Base-by-base conservation (phyloP, 495 filamentous ascomycete genomes). In the Penicillium cinerascens region DNA sequence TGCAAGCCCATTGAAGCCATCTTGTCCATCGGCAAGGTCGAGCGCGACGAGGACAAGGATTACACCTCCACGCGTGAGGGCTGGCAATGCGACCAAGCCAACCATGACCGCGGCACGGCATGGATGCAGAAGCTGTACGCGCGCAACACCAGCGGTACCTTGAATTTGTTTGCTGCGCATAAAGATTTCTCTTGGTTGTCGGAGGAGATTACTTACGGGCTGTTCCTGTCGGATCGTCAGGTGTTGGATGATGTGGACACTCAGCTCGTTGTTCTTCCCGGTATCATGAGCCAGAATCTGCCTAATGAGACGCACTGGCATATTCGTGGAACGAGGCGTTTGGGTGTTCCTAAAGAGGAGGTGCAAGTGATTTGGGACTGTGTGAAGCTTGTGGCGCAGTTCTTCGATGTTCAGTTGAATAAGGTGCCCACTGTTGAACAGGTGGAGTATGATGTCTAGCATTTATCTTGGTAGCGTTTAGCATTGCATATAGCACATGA, bases 261-360 rank as follows among this genome's bases (percentile, higher is more conserved):
- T 3, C 74, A 85, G 61, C 39, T 83, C 37, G 73, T 83, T 21
- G 76, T 82, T 5, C 58, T 82, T 40, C 67, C 80, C 1, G 75
- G 69, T 1, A 84, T 85, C 48, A 82, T 84, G 80, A 77, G 77
- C 25, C 81, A 83, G 70, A 80, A 80, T 59, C 55, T 83, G 49
- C 65, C 58, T 22, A 60, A 61, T 17, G 72, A 80, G 61, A 82
- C 78, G 0, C 69, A 73, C 26, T 85, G 81, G 81, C 82, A 85
- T 71, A 70, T 83, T 51, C 66, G 82, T 27, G 81, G 80, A 0
- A 70, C 70, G 11, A 65, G 80, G 39, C 63, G 82, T 44, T 61
- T 84, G 27, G 81, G 81, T 0, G 63, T 82, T 0, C 66, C 71
- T 6, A 63, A 62, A 58, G 69, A 77, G 43, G 80, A 84, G 62